These are phyloP conservation scores for Quambalaria eucalypti DNA, from an alignment of 1,284 basidiomycete genomes.

Conservation along the genomic window DNA sequence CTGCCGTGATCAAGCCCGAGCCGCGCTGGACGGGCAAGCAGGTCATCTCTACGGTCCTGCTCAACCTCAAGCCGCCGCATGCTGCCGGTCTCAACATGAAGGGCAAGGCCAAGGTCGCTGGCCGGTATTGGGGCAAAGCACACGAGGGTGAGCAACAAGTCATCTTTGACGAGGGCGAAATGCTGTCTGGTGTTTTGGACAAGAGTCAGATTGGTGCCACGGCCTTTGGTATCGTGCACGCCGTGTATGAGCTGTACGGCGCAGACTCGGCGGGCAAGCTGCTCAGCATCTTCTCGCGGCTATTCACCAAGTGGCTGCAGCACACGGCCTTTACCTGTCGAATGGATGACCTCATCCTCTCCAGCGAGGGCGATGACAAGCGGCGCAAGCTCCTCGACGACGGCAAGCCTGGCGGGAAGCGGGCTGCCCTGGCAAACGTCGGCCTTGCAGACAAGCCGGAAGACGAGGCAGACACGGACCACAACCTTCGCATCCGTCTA, in stretches of 20 bases:
- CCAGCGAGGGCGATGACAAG: constrained; percentile 65
- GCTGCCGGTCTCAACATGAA: constrained; percentile 76
- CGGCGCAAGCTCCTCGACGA: constrained; percentile 64
- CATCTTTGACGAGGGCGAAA: constrained; percentile 83
- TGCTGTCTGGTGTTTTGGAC: constrained; percentile 86
- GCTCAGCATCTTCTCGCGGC: constrained; percentile 80
- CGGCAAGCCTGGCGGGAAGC: constrained; percentile 66
- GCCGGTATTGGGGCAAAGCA: constrained; percentile 62
- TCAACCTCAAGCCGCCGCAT: constrained; percentile 75
- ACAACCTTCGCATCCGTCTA: constrained; percentile 54
- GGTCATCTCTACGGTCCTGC: constrained; percentile 58
- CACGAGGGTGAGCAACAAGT: constrained; percentile 69
- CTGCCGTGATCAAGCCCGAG: constrained; percentile 80
- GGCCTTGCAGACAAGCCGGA: constrained; percentile 47
- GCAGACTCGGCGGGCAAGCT: constrained; percentile 79
- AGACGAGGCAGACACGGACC: constrained; percentile 48
- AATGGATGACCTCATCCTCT: constrained; percentile 94
- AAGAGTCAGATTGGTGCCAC: constrained; percentile 96
- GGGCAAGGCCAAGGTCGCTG: constrained; percentile 75
- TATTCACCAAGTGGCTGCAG: constrained; percentile 95
- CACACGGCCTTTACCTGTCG: constrained; percentile 95
- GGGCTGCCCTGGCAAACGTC: constrained; percentile 65
- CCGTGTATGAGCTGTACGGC: constrained; percentile 97
- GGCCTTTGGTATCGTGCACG: constrained; percentile 92
- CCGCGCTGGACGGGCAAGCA: constrained; percentile 98